Percentiles rank a stretch among this genome's conserved stretches.
These are phyloP conservation scores for Cladosporium velox DNA, from an alignment of 2,329 filamentous ascomycete species.

Conservation along the genomic window DNA sequence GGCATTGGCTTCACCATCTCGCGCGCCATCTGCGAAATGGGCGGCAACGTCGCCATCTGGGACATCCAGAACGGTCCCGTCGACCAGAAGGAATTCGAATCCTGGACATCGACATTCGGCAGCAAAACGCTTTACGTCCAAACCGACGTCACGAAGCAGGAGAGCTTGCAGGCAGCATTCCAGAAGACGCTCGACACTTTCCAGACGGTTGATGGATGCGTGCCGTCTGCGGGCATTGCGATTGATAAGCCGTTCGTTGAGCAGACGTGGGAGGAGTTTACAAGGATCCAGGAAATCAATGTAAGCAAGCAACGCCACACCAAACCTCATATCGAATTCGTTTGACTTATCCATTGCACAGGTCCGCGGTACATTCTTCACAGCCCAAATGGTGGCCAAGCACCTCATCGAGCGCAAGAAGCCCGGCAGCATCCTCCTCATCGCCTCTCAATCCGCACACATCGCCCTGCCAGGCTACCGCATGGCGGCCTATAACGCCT, in stretches of 20 bases:
- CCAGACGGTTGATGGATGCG: constrained; percentile 32
- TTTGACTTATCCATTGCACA: neutral
- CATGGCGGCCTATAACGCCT: constrained; percentile 36
- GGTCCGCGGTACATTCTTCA: constrained; percentile 40
- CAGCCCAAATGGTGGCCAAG: constrained; percentile 39
- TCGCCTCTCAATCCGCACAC: constrained; percentile 40
- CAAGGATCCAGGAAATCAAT: constrained; percentile 42
- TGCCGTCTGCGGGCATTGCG: constrained; percentile 36
- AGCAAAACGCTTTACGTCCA: constrained; percentile 53
- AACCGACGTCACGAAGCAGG: constrained; percentile 43
- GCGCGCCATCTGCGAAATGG: constrained; percentile 32
- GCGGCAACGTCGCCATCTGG: constrained; percentile 58
- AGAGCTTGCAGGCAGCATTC: constrained; percentile 30
- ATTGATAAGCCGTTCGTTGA: constrained; percentile 36
- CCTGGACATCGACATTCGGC: constrained; percentile 56
- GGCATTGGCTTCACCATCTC: constrained; percentile 33
- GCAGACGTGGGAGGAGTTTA: constrained; percentile 35
- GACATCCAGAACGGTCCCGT: constrained; percentile 55
- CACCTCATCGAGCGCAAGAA: constrained; percentile 39
- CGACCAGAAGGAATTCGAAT: constrained; percentile 26
- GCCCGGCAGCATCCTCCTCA: constrained; percentile 39
- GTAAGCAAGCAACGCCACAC: constrained; percentile 20
- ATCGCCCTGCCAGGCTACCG: constrained; percentile 36
- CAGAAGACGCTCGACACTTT: constrained; percentile 30
- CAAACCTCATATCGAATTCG: neutral